phyloP scores from a whole-genome alignment of 768 basidiomycete genomes.

The Sistotremastrum suecicum region DNA sequence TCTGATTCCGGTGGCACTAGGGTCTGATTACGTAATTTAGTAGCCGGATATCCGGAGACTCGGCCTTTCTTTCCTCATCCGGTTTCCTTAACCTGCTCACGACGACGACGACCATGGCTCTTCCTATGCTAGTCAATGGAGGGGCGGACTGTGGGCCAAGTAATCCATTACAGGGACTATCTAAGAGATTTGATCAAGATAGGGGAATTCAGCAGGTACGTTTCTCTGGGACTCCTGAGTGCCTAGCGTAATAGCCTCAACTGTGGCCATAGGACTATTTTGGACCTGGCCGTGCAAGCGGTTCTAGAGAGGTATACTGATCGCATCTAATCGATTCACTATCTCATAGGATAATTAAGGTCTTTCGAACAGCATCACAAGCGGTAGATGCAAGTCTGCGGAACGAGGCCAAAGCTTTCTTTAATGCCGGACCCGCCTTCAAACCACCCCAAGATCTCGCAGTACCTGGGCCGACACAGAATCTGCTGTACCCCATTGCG shows the following conservation, averaged over 20 bases:
- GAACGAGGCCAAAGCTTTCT: too few species aligned
- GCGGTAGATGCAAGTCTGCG: too few species aligned
- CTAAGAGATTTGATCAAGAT: slow-evolving; percentile 69
- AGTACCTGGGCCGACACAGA: too few species aligned
- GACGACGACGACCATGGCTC: slow-evolving; percentile 36
- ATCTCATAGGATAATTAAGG: too few species aligned
- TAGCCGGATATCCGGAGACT: too few species aligned
- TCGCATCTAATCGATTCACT: not conserved
- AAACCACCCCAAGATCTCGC: too few species aligned
- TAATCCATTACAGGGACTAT: slow-evolving; percentile 67
- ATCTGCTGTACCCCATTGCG: too few species aligned
- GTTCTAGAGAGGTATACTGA: slow-evolving; percentile 44
- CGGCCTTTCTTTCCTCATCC: not conserved
- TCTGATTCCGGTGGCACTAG: too few species aligned
- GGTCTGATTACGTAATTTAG: too few species aligned
- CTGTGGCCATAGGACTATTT: slow-evolving; percentile 47
- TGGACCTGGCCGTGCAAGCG: slow-evolving; percentile 40
- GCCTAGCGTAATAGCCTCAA: not conserved
- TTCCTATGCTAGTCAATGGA: slow-evolving; percentile 64
- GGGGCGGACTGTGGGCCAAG: slow-evolving; percentile 69
- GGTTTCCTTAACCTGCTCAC: not conserved
- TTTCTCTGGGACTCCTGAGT: slow-evolving; percentile 1
- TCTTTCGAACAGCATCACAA: too few species aligned
- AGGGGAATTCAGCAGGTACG: slow-evolving; percentile 65
- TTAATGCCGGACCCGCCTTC: too few species aligned